phyloP scores from a whole-genome alignment of 257 asterid genomes.

The Solanum pennellii region DNA sequence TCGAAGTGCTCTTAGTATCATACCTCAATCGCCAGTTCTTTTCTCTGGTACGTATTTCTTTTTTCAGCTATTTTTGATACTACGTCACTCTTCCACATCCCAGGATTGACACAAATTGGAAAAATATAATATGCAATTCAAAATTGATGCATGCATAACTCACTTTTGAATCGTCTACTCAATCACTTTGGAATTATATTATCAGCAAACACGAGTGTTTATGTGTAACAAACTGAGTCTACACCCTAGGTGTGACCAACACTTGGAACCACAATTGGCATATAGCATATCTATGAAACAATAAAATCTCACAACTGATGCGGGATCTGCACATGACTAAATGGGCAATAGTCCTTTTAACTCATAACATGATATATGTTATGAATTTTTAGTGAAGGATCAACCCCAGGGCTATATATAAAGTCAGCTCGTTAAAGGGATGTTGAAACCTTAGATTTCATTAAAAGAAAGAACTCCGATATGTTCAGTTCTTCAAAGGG shows the following conservation, averaged over 20 bases:
- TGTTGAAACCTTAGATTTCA: too few species aligned
- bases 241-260: not conserved
- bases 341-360: not conserved
- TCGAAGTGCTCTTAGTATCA: slow-evolving; percentile 57
- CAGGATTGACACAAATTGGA: not conserved
- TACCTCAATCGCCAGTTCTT: slow-evolving; percentile 80
- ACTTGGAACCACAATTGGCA: not conserved
- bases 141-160: not conserved
- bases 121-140: not conserved
- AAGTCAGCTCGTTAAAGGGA: too few species aligned
- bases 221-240: not conserved
- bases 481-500: too few species aligned
- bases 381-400: too few species aligned
- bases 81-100: not conserved
- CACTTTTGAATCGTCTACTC: not conserved
- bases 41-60: slow-evolving; percentile 41
- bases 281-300: not conserved
- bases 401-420: too few species aligned
- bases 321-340: not conserved
- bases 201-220: not conserved
- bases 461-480: too few species aligned
- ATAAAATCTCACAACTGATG: too few species aligned
- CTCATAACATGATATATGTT: not conserved
- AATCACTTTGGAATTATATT: not conserved
- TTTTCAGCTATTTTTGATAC: not conserved